Evolutionary conservation across 139 green algal species (phyloP), one percentile per base, ranked within the genome.

Genomic region (Chlamydomonas sp.): DNA sequence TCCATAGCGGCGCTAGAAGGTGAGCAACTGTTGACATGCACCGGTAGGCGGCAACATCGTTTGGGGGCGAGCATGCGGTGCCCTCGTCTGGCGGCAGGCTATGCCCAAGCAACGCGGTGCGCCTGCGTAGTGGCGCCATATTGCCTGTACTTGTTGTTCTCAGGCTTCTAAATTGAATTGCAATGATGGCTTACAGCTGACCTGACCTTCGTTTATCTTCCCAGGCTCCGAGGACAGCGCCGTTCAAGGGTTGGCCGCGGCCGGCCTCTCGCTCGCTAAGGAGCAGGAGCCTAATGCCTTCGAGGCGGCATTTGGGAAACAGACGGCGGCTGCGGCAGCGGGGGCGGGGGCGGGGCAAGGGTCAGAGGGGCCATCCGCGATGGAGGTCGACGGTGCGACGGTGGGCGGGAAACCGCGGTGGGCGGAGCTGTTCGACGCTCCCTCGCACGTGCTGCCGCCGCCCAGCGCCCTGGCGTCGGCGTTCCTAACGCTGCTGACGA

Each of bases 361-460:
- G 58, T 68, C 68, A 63, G 71, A n/a, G 18, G 77, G 59, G n/a
- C 61, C 63, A 20, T 81, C 59, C 12, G 80, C 58, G 4, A 86
- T 83, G 75, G 91, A 90, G 4, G 75, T 84, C 0, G 86, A 89
- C 18, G 75, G n/a, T 4, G 71, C 20, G 59, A 18, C 49, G 63
- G 73, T 20, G 60, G 77, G 63, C 31, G 79, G 58, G 14, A 77
- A 67, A 79, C 82, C n/a, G 31, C 82, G 79, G 15, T 92, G 79
- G 76, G 77, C 63, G n/a, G 49, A 90, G 60, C 85, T 97, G 83
- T 95, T 96, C 83, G 92, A 97, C 85, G 93, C 92, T 20, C 95
- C 95, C 12, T 95, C 92, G 0, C 95, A 97, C 79, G 95, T 88
- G 61, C 84, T 97, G 90, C 95, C 95, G 62, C 84, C 94, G 5